Conservation (phyloP, 768 basidiomycete species). For the Coprinopsis cinerea region DNA sequence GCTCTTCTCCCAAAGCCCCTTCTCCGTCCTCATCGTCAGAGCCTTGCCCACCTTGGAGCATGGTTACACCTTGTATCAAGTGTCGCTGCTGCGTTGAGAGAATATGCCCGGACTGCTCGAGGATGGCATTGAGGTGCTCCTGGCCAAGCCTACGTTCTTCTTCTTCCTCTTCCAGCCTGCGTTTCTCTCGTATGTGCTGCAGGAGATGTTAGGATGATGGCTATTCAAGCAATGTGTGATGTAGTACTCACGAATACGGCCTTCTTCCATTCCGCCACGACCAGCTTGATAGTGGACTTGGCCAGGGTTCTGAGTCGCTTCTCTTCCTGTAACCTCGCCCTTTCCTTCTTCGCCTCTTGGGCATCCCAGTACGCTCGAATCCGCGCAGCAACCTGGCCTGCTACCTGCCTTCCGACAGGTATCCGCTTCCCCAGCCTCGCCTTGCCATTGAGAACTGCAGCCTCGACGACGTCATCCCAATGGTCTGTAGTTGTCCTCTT, state of each 20-base stretch:
- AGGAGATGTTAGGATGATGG: neutral
- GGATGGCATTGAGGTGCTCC: constrained; percentile 83
- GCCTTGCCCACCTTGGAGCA: constrained; percentile 30
- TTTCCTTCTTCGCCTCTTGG: constrained; percentile 56
- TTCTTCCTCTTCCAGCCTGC: constrained; percentile 54
- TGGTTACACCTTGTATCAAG: no score
- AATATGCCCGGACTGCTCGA: constrained; percentile 84
- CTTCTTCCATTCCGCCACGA: constrained; percentile 81
- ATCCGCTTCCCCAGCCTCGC: constrained; percentile 8
- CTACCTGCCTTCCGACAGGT: constrained; percentile 30
- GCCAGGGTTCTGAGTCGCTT: constrained; percentile 59
- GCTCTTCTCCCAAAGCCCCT: constrained; percentile 23
- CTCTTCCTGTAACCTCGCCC: constrained; percentile 55
- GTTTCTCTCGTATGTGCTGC: constrained; percentile 71
- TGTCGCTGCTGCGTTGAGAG: constrained; percentile 79
- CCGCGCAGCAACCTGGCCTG: constrained; percentile 55
- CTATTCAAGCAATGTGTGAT: neutral
- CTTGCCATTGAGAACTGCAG: constrained; percentile 27
- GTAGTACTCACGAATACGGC: constrained; percentile 65
- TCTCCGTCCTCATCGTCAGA: constrained; percentile 17
- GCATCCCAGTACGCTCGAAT: constrained; percentile 74
- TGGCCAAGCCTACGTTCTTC: constrained; percentile 79
- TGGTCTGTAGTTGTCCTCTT: constrained; percentile 35
- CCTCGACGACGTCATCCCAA: constrained; percentile 58
- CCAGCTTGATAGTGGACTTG: constrained; percentile 63